A percentile compares a stretch with the other conserved stretches of the same genome.
Evolutionary conservation across 805 yeast genomes (phyloP).

Genomic region (Schizosaccharomyces osmophilus): DNA sequence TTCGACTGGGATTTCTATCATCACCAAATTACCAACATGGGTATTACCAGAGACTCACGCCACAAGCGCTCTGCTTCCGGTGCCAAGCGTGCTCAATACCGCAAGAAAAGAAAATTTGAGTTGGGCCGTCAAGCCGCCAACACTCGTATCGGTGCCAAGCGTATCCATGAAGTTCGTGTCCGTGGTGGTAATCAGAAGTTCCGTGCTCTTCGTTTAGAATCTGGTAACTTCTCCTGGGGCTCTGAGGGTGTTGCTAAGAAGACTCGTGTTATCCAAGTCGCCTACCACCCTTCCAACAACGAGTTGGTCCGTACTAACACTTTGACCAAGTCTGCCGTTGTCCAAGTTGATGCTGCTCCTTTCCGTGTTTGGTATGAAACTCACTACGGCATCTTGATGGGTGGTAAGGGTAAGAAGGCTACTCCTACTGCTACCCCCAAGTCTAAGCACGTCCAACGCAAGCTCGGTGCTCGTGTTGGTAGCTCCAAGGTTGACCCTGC

Average conservation of each 20-base stretch:
- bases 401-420: slow-evolving; percentile 39
- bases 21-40: slow-evolving; percentile 13
- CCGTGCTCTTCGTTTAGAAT: slow-evolving; percentile 98
- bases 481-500: slow-evolving; percentile 67
- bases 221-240: slow-evolving; percentile 95
- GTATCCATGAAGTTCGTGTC: slow-evolving; percentile 97
- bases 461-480: slow-evolving; percentile 79
- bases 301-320: slow-evolving; percentile 99
- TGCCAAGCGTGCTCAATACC: slow-evolving; percentile 99
- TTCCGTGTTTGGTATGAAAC: slow-evolving; percentile 98
- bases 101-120: slow-evolving; percentile 99
- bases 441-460: slow-evolving; percentile 64
- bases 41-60: slow-evolving; percentile 99
- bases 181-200: slow-evolving; percentile 99
- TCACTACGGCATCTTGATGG: slow-evolving; percentile 85
- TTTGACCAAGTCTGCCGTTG: slow-evolving; percentile 94
- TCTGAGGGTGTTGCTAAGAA: slow-evolving; percentile 96
- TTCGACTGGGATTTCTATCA: background rate
- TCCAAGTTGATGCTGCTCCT: slow-evolving; percentile 98
- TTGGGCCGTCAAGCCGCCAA: slow-evolving; percentile 98
- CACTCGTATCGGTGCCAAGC: slow-evolving; percentile 93
- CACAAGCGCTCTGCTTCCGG: slow-evolving; percentile 99
- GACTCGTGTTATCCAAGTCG: slow-evolving; percentile 96
- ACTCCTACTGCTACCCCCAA: slow-evolving; percentile 5
- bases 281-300: slow-evolving; percentile 98